Percentiles rank a stretch among this genome's conserved stretches.
Conservation (phyloP, 192 early-diverging fungal genomes). For the Coemansia sp. region DNA sequence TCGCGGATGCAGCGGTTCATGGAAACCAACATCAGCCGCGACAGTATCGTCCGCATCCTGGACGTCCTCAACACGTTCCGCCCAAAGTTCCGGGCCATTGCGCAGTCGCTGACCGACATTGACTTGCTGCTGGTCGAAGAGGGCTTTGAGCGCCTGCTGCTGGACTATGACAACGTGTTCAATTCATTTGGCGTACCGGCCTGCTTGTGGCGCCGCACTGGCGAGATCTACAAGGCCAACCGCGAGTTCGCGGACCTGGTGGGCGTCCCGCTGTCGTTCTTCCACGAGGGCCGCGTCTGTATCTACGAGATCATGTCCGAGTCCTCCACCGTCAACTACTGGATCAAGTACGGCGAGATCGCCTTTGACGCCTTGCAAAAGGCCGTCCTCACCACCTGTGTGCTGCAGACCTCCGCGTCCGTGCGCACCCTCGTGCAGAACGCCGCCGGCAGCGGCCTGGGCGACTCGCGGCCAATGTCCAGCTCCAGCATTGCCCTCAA, state of each 20-base stretch:
- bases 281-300: constrained; percentile 66
- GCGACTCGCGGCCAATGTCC: constrained; percentile 21
- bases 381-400: constrained; percentile 89
- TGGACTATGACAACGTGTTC: constrained; percentile 95
- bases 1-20: constrained; percentile 84
- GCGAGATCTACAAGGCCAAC: constrained; percentile 95
- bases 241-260: constrained; percentile 89
- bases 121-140: constrained; percentile 94
- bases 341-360: constrained; percentile 98
- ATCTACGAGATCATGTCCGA: constrained; percentile 83
- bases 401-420: constrained; percentile 53
- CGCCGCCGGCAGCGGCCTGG: constrained; percentile 5
- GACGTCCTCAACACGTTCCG: constrained; percentile 85
- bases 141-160: constrained; percentile 86
- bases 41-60: constrained; percentile 63
- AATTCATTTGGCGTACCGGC: constrained; percentile 91
- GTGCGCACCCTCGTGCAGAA: constrained; percentile 29
- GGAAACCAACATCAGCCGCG: constrained; percentile 66
- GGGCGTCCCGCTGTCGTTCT: constrained; percentile 72
- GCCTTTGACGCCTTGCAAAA: constrained; percentile 96
- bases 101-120: constrained; percentile 85
- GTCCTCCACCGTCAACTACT: constrained; percentile 93
- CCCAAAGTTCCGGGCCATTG: constrained; percentile 81
- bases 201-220: constrained; percentile 93
- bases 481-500: constrained; percentile 16